Percentiles rank a stretch among this genome's conserved stretches.
Evolutionary conservation across 2,329 filamentous ascomycete genomes (phyloP).

Genomic region (Fusarium brevicatenulatum): DNA sequence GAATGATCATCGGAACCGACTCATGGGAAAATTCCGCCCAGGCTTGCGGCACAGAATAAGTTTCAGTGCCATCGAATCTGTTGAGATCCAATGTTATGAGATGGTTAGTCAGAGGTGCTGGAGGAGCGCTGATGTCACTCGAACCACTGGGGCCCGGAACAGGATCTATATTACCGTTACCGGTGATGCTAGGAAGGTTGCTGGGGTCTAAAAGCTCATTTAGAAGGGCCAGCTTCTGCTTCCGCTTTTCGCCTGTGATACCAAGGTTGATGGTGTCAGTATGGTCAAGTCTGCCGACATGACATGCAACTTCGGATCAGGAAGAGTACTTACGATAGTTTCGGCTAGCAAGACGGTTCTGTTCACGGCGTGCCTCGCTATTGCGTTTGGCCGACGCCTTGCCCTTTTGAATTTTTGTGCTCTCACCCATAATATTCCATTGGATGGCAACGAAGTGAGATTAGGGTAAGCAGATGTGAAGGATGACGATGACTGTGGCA

Average conservation of each 20-base stretch:
- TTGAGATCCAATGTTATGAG: not conserved
- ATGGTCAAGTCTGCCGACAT: not conserved
- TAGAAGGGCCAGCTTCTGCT: constrained; percentile 55
- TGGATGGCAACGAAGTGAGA: not conserved
- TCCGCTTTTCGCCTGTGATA: constrained; percentile 54
- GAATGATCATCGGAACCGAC: not conserved
- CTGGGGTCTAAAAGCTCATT: constrained; percentile 50
- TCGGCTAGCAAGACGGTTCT: constrained; percentile 44
- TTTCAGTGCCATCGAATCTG: not conserved
- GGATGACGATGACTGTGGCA: not conserved
- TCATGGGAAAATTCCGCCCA: not conserved
- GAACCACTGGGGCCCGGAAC: not conserved
- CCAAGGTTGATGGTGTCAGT: constrained; percentile 24
- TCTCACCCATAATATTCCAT: constrained; percentile 22
- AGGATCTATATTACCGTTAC: not conserved
- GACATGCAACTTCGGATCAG: constrained; percentile 16
- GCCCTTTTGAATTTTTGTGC: constrained; percentile 18
- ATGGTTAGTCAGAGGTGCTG: not conserved
- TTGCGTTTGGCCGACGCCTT: constrained; percentile 37
- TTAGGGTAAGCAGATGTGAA: constrained; percentile 1
- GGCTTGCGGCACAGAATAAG: not conserved
- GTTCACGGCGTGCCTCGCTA: constrained; percentile 41
- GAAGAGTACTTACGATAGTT: constrained; percentile 46
- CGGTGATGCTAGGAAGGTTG: not conserved
- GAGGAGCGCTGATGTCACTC: not conserved